Evolutionary conservation across 2,329 filamentous ascomycete species (phyloP).

Genomic region (Beauveria medogensis): DNA sequence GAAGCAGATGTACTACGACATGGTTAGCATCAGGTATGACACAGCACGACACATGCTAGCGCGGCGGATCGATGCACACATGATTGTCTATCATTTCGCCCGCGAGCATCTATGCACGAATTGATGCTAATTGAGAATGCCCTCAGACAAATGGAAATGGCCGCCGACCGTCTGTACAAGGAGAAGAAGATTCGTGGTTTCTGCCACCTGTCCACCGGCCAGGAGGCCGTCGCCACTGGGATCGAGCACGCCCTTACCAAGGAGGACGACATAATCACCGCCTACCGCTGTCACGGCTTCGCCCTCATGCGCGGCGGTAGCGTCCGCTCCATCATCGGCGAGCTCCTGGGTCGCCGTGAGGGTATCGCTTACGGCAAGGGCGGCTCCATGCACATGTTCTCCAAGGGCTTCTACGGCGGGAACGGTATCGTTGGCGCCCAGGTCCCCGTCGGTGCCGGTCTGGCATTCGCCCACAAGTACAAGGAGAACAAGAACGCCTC

Average conservation of each 20-base stretch:
- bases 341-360: constrained; percentile 88
- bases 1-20: constrained; percentile 98
- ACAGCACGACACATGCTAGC: constrained; percentile 2
- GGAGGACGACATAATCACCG: constrained; percentile 90
- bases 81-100: too few species aligned
- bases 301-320: constrained; percentile 90
- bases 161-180: constrained; percentile 97
- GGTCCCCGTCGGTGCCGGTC: constrained; percentile 91
- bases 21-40: constrained; percentile 84
- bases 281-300: constrained; percentile 98
- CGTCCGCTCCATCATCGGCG: constrained; percentile 89
- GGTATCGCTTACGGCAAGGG: constrained; percentile 99
- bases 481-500: constrained; percentile 76
- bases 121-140: constrained; percentile 20
- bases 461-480: constrained; percentile 97
- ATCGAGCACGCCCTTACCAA: constrained; percentile 94
- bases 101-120: background rate
- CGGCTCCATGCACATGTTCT: constrained; percentile 99
- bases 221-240: constrained; percentile 94
- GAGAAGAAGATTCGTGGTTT: constrained; percentile 99
- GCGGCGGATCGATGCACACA: background rate
- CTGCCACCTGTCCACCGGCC: constrained; percentile 95
- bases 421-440: constrained; percentile 99
- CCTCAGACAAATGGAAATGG: constrained; percentile 96
- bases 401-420: constrained; percentile 94